These are phyloP conservation scores for Hypholoma sublateritium DNA, from an alignment of 768 basidiomycete species.

Conservation along the genomic window DNA sequence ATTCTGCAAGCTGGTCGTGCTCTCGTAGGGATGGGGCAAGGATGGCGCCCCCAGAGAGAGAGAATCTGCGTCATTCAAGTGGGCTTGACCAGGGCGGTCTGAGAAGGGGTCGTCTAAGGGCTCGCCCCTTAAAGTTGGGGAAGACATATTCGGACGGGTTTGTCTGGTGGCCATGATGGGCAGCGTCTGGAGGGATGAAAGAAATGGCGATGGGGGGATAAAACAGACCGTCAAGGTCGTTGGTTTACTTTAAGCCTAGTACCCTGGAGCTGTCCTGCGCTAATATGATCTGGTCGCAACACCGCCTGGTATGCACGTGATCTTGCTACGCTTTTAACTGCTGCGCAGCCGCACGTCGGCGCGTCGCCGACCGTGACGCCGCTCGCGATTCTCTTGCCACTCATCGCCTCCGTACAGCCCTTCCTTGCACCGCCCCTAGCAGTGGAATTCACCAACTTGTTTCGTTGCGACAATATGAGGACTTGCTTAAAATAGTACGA, in stretches of 20 bases:
- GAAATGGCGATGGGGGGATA: not conserved
- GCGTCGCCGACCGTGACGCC: no score
- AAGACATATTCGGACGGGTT: constrained; percentile 31
- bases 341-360: no score
- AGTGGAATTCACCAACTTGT: no score
- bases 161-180: constrained; percentile 38
- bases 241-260: constrained; percentile 1
- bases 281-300: constrained; percentile 12
- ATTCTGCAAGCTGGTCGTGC: constrained; percentile 55
- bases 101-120: constrained; percentile 68
- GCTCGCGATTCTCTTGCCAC: no score
- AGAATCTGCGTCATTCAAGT: constrained; percentile 56
- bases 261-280: constrained; percentile 1
- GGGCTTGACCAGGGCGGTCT: constrained; percentile 61
- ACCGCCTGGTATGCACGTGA: constrained; percentile 15
- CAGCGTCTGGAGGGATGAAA: constrained; percentile 10
- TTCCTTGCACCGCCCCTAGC: no score
- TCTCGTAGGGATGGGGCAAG: constrained; percentile 53
- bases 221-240: constrained; percentile 8
- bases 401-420: no score
- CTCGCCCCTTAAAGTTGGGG: constrained; percentile 31
- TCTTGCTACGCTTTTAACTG: not conserved
- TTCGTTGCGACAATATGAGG: no score
- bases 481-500: no score
- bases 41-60: constrained; percentile 36